Base-by-base conservation (phyloP, 257 asterid species). In the Fraxinus quadrangulata region DNA sequence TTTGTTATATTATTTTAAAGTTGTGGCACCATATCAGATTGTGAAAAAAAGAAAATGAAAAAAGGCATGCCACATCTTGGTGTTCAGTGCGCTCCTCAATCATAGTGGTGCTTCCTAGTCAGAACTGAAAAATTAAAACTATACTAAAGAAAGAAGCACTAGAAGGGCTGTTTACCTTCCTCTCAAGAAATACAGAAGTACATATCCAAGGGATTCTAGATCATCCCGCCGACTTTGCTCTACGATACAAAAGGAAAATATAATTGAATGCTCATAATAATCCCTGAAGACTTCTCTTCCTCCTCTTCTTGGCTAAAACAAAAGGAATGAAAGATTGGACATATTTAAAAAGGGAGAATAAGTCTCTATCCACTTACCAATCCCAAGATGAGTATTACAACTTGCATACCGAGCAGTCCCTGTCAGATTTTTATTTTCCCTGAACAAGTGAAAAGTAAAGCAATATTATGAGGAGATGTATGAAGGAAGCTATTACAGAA, bases 381-480 rank as follows among this genome's bases (percentile, higher is more conserved):
- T 91, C 84, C 98, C 98, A 37, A 94, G 97, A 89, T 94, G 98
- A 77, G 98, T 94, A 80, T 94, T 94, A 85, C 97, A 92, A 82
- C 98, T 94, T 77, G 98, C 98, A 89, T 94, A 94, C 49, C 98
- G 97, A 23, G 98, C 98, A 63, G 98, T 94, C 82, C 98, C 98
- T 1, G 98, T 94, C 86, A 94, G 82, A 89, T 92, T 94, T 76
- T 91, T 92, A 82, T 94, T 94, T 91, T 94, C 98, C 90, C 97
- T 94, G 88, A 61, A 80, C 47, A 86, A 54, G 66, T 28, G 47
- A 76, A 74, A 69, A 74, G 63, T 28, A 74, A n/a, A 83, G 73
- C 34, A 80, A 72, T 39, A 69, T 59, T 59, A 59, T 59, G 77
- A 47, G 31, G 67, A 10, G 40, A 65, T 77, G 39, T 73, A 75